Percentiles rank a stretch among this genome's conserved stretches.
These are phyloP conservation scores for Chlamydomonas schloesseri DNA, from an alignment of 139 green algal genomes.

Conservation along the genomic window DNA sequence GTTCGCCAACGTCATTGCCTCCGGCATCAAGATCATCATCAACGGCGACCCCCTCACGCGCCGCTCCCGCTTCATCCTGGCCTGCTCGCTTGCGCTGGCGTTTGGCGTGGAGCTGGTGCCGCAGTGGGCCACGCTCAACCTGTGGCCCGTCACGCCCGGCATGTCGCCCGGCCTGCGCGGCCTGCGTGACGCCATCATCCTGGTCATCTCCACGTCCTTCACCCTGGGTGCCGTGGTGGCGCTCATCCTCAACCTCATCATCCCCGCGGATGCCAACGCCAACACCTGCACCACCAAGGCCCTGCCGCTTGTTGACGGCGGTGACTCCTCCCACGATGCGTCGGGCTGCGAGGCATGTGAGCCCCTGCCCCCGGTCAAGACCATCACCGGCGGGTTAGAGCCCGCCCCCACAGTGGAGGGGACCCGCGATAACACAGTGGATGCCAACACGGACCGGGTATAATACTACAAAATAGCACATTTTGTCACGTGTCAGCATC, in stretches of 20 bases:
- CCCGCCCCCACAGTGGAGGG: too few species aligned
- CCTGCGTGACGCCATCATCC: constrained; percentile 40
- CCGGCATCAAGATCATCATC: constrained; percentile 68
- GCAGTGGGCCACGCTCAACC: constrained; percentile 57
- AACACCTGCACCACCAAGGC: constrained; percentile 3
- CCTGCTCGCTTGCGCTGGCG: constrained; percentile 54
- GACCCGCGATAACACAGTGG: too few species aligned
- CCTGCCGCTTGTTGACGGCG: constrained; percentile 28
- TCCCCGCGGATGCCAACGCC: constrained; percentile 29
- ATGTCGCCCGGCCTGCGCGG: constrained; percentile 15
- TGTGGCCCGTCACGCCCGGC: constrained; percentile 48
- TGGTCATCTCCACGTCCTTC: constrained; percentile 50
- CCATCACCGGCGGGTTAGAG: too few species aligned
- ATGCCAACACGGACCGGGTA: too few species aligned
- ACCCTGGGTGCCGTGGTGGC: constrained; percentile 51
- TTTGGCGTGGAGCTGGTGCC: constrained; percentile 61
- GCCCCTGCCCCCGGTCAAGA: too few species aligned
- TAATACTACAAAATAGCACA: too few species aligned
- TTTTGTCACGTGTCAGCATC: too few species aligned
- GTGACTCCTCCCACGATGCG: too few species aligned
- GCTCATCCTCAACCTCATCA: constrained; percentile 53
- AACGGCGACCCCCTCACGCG: constrained; percentile 48
- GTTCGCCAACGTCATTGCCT: constrained; percentile 70
- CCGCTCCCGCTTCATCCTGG: constrained; percentile 71
- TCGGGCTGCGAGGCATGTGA: too few species aligned